Conservation (phyloP, 441 rosid genomes). For the Dalechampia spathulata region DNA sequence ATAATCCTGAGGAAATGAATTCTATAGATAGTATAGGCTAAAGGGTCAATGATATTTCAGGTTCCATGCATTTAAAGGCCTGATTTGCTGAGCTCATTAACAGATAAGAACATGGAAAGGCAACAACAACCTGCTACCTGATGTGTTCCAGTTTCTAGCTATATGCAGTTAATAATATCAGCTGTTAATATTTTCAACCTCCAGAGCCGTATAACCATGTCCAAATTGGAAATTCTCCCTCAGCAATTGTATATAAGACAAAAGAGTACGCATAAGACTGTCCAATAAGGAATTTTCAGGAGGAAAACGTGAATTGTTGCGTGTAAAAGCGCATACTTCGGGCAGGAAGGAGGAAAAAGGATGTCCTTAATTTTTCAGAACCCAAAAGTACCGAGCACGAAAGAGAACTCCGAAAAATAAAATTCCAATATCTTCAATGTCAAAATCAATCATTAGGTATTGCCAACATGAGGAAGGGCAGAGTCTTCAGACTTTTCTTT, state of each 20-base stretch:
- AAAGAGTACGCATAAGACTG: background rate
- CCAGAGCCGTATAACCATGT: background rate
- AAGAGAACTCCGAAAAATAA: background rate
- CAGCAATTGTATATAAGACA: background rate
- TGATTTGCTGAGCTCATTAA: slow-evolving; percentile 15
- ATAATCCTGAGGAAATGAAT: slow-evolving; percentile 1
- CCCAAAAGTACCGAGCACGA: background rate
- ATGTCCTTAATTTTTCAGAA: background rate
- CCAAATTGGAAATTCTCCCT: background rate
- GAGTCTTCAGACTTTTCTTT: slow-evolving; percentile 11
- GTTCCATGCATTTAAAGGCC: slow-evolving; percentile 12
- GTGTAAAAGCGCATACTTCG: slow-evolving; percentile 11
- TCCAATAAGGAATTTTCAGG: background rate
- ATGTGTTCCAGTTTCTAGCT: background rate
- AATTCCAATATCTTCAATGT: background rate
- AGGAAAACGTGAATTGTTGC: slow-evolving; percentile 16
- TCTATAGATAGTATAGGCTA: background rate
- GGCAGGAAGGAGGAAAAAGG: background rate
- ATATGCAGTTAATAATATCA: background rate
- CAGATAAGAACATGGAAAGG: slow-evolving; percentile 5
- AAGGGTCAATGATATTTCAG: slow-evolving; percentile 7
- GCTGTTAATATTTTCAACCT: background rate
- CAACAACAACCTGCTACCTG: slow-evolving; percentile 7
- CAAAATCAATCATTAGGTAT: slow-evolving; percentile 17
- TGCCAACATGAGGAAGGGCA: background rate